Percentiles rank a stretch among this genome's conserved stretches.
phyloP scores from a whole-genome alignment of 129 eudicot species.

The Flaveria brownii region DNA sequence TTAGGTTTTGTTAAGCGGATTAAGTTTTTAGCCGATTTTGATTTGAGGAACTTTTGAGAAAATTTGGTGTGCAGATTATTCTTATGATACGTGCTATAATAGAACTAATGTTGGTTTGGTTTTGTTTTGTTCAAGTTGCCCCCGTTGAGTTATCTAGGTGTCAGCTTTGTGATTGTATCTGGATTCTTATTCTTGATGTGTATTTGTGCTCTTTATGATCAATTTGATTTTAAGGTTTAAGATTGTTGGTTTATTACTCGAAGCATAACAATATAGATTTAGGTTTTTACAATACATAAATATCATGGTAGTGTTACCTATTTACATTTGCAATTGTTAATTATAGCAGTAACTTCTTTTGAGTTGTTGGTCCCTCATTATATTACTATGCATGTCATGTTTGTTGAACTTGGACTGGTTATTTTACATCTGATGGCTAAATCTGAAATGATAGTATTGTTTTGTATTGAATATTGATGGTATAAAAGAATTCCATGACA shows the following conservation, averaged over 20 bases:
- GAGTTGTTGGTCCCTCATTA: background rate
- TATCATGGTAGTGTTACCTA: background rate
- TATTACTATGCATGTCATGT: background rate
- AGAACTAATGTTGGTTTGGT: background rate
- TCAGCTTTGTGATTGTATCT: constrained; percentile 3
- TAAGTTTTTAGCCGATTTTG: background rate
- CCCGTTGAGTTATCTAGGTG: no score
- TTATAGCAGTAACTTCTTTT: background rate
- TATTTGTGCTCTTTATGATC: background rate
- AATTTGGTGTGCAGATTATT: background rate
- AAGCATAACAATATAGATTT: background rate
- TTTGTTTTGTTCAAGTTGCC: background rate
- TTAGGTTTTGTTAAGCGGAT: background rate
- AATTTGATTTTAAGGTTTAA: background rate
- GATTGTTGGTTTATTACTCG: background rate
- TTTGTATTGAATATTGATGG: background rate
- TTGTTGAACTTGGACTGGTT: constrained; percentile 10
- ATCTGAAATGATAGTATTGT: background rate
- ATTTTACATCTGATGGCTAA: background rate
- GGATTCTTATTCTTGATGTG: background rate
- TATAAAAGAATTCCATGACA: background rate
- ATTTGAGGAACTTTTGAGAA: background rate
- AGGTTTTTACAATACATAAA: background rate
- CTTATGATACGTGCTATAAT: background rate
- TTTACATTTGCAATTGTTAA: background rate